These are phyloP conservation scores for Penicillium dipodomyicola DNA, from an alignment of 495 filamentous ascomycete species.

Conservation along the genomic window DNA sequence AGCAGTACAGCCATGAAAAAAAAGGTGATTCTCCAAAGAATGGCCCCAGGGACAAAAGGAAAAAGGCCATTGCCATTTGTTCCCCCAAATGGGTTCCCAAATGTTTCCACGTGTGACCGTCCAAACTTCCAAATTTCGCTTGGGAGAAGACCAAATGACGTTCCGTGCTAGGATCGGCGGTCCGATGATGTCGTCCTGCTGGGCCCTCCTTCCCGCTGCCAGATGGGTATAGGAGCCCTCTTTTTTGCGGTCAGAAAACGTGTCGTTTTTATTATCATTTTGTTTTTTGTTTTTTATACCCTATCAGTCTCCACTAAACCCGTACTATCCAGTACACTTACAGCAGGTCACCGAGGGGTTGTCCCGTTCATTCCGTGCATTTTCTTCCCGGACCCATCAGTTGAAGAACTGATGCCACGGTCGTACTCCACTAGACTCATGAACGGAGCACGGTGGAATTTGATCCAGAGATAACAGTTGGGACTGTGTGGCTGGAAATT, in stretches of 20 bases:
- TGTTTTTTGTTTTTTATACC: not conserved
- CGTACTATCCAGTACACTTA: constrained; percentile 10
- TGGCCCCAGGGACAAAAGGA: not conserved
- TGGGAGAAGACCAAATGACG: constrained; percentile 14
- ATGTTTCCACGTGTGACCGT: constrained; percentile 7
- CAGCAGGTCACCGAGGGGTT: constrained; percentile 1
- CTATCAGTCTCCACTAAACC: constrained; percentile 8
- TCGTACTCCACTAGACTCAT: constrained; percentile 9
- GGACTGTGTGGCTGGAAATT: not conserved
- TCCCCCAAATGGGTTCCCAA: too few species aligned
- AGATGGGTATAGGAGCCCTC: constrained; percentile 14
- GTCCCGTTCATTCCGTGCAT: constrained; percentile 6
- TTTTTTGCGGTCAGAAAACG: not conserved
- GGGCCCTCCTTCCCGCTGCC: constrained; percentile 10
- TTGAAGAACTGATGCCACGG: not conserved
- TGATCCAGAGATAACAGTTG: not conserved
- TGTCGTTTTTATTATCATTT: not conserved
- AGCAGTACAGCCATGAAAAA: not conserved
- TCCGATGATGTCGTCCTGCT: constrained; percentile 26
- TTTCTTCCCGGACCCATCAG: constrained; percentile 6
- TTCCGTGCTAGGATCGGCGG: constrained; percentile 24
- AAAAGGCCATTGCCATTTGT: not conserved
- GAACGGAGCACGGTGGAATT: not conserved
- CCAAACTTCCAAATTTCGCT: not conserved
- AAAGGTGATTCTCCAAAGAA: not conserved